Conservation (phyloP, 2,329 filamentous ascomycete species). For the Alternaria sp. region DNA sequence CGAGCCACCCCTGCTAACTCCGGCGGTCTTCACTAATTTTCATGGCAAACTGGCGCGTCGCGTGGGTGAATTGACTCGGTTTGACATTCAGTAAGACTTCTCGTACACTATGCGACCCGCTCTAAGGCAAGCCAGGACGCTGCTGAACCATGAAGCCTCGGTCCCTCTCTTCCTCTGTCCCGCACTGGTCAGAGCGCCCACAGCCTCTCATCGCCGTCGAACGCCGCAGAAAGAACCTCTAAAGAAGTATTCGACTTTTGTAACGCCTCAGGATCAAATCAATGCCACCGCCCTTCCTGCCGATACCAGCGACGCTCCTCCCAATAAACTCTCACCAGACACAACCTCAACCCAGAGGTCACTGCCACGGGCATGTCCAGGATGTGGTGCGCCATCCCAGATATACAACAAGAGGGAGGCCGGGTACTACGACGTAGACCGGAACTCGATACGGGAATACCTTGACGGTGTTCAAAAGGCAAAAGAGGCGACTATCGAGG, state of each 20-base stretch:
- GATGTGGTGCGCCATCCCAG: slow-evolving; percentile 68
- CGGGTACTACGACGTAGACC: slow-evolving; percentile 62
- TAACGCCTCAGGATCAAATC: slow-evolving; percentile 25
- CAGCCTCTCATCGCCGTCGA: slow-evolving; percentile 14
- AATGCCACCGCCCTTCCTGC: slow-evolving; percentile 10
- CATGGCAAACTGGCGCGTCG: slow-evolving; percentile 18
- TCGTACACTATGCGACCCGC: slow-evolving; percentile 40
- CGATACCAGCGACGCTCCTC: slow-evolving; percentile 5
- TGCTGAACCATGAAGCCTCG: slow-evolving; percentile 33
- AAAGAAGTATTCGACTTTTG: slow-evolving; percentile 34
- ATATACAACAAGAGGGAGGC: slow-evolving; percentile 61
- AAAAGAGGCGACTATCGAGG: slow-evolving; percentile 35
- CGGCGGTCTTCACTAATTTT: slow-evolving; percentile 27
- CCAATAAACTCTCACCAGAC: neutral
- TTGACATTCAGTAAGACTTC: neutral
- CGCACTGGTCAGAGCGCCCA: slow-evolving; percentile 33
- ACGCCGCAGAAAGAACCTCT: slow-evolving; percentile 3
- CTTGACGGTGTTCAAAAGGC: slow-evolving; percentile 35
- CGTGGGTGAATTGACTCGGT: slow-evolving; percentile 2
- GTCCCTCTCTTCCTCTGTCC: slow-evolving; percentile 47
- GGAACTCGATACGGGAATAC: slow-evolving; percentile 55
- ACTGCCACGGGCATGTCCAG: slow-evolving; percentile 64
- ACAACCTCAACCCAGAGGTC: slow-evolving; percentile 12
- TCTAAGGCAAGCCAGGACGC: slow-evolving; percentile 35
- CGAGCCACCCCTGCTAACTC: slow-evolving; percentile 18